Evolutionary conservation across 2,329 filamentous ascomycete genomes (phyloP).

Genomic region (Teratosphaeria viscida): DNA sequence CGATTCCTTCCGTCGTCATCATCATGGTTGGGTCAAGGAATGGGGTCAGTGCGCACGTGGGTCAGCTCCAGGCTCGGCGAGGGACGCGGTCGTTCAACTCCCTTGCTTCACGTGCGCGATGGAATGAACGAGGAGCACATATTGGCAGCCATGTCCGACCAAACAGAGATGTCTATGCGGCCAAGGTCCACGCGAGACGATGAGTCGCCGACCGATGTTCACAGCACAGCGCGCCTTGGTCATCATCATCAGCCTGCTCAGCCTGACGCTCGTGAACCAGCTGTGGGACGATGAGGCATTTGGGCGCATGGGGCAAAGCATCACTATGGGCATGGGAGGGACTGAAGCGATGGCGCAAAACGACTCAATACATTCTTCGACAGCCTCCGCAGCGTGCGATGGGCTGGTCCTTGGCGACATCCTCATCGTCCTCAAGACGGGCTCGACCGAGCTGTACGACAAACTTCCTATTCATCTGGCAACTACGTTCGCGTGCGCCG

Average conservation of each 20-base stretch:
- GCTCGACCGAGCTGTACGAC: conserved; percentile 43
- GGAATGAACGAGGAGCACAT: not conserved
- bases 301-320: not conserved
- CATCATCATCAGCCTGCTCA: conserved; percentile 3
- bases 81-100: too few species aligned
- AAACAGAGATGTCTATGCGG: not conserved
- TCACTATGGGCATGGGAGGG: not conserved
- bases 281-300: not conserved
- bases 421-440: conserved; percentile 46
- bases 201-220: not conserved
- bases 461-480: conserved; percentile 43
- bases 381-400: not conserved
- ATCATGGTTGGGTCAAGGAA: too few species aligned
- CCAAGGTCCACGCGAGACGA: not conserved
- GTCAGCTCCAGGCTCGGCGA: too few species aligned
- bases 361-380: not conserved
- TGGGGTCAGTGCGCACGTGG: too few species aligned
- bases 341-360: not conserved
- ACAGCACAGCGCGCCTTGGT: conserved; percentile 4
- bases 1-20: too few species aligned
- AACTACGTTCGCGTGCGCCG: conserved; percentile 43
- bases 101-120: not conserved
- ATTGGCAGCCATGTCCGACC: not conserved
- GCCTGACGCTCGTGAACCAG: conserved; percentile 4
- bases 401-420: conserved; percentile 26